phyloP scores from a whole-genome alignment of 2,329 filamentous ascomycete species.

The Pyrenophora seminiperda region DNA sequence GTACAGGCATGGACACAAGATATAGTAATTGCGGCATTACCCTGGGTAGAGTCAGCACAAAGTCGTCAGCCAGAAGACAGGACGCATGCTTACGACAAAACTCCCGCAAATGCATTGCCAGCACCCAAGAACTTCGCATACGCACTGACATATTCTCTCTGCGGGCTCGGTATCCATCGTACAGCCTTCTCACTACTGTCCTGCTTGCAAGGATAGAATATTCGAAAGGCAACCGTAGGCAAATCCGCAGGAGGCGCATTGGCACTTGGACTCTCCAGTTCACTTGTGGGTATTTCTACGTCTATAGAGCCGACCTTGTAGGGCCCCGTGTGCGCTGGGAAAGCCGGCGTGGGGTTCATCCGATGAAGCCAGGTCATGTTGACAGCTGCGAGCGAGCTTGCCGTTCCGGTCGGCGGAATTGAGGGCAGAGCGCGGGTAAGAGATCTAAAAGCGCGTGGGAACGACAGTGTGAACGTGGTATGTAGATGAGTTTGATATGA shows the following conservation, averaged over 20 bases:
- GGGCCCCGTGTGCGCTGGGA: constrained; percentile 76
- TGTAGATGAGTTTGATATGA: background rate
- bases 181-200: constrained; percentile 61
- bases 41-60: background rate
- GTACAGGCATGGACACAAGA: constrained; percentile 73
- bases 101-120: constrained; percentile 54
- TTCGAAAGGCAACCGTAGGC: constrained; percentile 76
- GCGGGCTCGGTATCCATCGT: constrained; percentile 78
- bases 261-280: constrained; percentile 56
- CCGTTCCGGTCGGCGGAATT: constrained; percentile 14
- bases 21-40: constrained; percentile 72
- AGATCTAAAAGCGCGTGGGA: constrained; percentile 30
- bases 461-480: constrained; percentile 33
- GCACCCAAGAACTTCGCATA: constrained; percentile 79
- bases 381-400: constrained; percentile 13
- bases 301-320: constrained; percentile 81
- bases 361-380: constrained; percentile 51
- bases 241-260: constrained; percentile 59
- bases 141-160: constrained; percentile 73
- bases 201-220: constrained; percentile 71
- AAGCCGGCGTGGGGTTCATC: constrained; percentile 71
- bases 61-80: background rate
- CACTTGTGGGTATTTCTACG: constrained; percentile 72
- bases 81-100: constrained; percentile 45
- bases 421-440: constrained; percentile 24